Conservation (phyloP, 495 filamentous ascomycete genomes). For the Penicillium canariense region DNA sequence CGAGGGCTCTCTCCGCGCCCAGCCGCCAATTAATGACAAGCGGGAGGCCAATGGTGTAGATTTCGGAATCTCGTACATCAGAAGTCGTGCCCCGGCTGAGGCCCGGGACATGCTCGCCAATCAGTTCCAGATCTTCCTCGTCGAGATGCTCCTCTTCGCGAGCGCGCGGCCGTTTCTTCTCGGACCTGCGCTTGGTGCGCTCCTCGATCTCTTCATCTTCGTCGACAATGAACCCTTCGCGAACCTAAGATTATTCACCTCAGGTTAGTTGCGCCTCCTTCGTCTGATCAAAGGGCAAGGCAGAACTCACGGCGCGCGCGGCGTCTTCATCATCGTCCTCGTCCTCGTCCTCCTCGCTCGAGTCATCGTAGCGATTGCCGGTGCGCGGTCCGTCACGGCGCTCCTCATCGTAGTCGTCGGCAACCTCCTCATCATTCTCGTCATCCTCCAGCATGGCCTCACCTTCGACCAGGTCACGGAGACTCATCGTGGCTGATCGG, state of each 20-base stretch:
- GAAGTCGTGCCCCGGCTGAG: constrained; percentile 60
- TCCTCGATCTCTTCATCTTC: constrained; percentile 81
- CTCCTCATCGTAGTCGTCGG: constrained; percentile 74
- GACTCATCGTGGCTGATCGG: constrained; percentile 57
- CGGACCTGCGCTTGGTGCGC: constrained; percentile 58
- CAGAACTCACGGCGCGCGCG: constrained; percentile 48
- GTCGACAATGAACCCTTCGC: constrained; percentile 94
- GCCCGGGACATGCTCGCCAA: constrained; percentile 72
- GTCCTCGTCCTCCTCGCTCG: constrained; percentile 93
- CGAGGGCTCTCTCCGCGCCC: not conserved
- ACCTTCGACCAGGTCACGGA: constrained; percentile 75
- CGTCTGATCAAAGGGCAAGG: not conserved
- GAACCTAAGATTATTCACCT: constrained; percentile 52
- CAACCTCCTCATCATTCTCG: constrained; percentile 86
- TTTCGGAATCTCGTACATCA: constrained; percentile 53
- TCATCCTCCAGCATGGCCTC: constrained; percentile 85
- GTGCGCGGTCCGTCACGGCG: constrained; percentile 40
- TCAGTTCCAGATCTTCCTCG: constrained; percentile 94
- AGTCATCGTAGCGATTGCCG: constrained; percentile 65
- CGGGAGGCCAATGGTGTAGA: not conserved
- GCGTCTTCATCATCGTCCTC: constrained; percentile 91
- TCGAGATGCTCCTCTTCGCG: constrained; percentile 88
- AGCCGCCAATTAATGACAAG: not conserved
- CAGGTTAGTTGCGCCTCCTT: not conserved
- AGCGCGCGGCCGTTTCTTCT: constrained; percentile 44